Evolutionary conservation across 2,329 filamentous ascomycete species (phyloP).

Genomic region (Gliomastix tumulicola): DNA sequence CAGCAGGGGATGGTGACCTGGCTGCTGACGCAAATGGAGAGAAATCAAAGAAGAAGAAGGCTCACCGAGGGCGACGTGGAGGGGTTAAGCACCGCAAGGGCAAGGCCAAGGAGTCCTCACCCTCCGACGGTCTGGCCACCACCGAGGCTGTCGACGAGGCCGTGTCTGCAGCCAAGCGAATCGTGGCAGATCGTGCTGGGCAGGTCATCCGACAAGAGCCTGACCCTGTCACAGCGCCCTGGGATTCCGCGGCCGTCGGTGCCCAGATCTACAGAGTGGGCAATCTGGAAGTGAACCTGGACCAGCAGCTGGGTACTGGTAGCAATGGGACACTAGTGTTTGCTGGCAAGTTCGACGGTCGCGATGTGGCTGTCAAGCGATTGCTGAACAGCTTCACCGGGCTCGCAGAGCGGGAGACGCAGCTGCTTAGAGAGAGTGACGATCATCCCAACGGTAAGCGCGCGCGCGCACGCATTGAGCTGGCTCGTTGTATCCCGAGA

Average conservation of each 20-base stretch:
- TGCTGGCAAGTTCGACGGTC: slow-evolving; percentile 86
- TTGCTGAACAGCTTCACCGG: slow-evolving; percentile 97
- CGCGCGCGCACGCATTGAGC: too few relatives aligned
- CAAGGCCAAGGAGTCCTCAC: slow-evolving; percentile 44
- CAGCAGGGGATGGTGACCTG: too few relatives aligned
- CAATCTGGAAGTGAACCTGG: slow-evolving; percentile 56
- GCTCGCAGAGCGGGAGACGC: slow-evolving; percentile 90
- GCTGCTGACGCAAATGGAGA: too few relatives aligned
- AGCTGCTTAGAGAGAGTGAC: slow-evolving; percentile 83
- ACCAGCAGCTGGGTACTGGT: slow-evolving; percentile 64
- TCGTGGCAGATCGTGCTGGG: slow-evolving; percentile 36
- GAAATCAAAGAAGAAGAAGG: slow-evolving; percentile 67
- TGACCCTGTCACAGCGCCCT: slow-evolving; percentile 49
- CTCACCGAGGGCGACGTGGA: slow-evolving; percentile 64
- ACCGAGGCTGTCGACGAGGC: slow-evolving; percentile 52
- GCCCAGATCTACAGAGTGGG: slow-evolving; percentile 55
- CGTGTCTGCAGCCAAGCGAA: slow-evolving; percentile 50
- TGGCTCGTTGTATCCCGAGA: neutral
- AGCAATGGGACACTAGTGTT: slow-evolving; percentile 98
- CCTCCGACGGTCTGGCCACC: slow-evolving; percentile 37
- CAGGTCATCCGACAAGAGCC: too few relatives aligned
- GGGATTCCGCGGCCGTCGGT: slow-evolving; percentile 51
- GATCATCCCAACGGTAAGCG: slow-evolving; percentile 75
- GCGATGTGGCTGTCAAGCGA: slow-evolving; percentile 90
- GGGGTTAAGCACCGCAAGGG: slow-evolving; percentile 61